Conservation (phyloP, 2,329 filamentous ascomycete genomes). For the Paracorniculantispora psalliotae region DNA sequence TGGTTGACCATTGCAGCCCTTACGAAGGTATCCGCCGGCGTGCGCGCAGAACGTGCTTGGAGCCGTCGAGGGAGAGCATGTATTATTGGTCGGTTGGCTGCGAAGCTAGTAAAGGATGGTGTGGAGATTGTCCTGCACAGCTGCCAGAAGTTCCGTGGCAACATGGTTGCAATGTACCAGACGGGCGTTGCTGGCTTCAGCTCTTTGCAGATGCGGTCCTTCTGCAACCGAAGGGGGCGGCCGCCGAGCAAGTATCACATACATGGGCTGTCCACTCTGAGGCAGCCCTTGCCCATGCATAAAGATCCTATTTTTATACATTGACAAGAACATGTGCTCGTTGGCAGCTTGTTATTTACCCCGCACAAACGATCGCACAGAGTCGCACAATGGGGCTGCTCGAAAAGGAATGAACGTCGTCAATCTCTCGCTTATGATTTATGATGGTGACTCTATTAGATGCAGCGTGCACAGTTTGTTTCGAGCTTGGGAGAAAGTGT, state of each 20-base stretch:
- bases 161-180: not conserved
- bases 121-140: not conserved
- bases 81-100: not conserved
- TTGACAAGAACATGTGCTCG: not conserved
- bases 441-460: not conserved
- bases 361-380: conserved; percentile 3
- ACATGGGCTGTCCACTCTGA: not conserved
- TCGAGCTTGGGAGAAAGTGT: not conserved
- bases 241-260: not conserved
- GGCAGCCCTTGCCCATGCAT: not conserved
- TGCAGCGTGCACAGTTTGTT: not conserved
- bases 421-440: not conserved
- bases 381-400: not conserved
- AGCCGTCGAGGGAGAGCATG: not conserved
- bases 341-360: not conserved
- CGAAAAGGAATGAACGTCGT: not conserved
- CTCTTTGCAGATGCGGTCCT: not conserved
- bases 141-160: not conserved
- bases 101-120: conserved; percentile 1
- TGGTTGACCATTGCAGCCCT: conserved; percentile 1
- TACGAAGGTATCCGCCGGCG: conserved; percentile 6
- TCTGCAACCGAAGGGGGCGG: not conserved
- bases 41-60: not conserved
- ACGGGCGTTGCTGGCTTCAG: not conserved
- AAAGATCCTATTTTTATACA: not conserved